Conservation (phyloP, 2,329 filamentous ascomycete genomes). For the Cyphellophora europaea region DNA sequence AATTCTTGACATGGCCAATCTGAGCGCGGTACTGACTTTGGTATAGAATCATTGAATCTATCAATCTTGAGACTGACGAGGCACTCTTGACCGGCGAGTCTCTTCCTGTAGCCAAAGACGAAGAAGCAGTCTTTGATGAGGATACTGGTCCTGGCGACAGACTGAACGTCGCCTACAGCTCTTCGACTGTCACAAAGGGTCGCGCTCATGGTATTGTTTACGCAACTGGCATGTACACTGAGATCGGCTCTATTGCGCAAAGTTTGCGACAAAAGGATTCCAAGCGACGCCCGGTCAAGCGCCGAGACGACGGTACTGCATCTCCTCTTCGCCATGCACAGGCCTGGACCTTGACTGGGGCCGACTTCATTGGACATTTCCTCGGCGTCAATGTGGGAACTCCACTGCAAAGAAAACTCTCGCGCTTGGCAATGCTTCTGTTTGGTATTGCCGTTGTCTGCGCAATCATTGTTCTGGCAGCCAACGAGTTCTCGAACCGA, state of each 20-base stretch:
- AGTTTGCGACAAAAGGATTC: constrained; percentile 53
- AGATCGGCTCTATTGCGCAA: constrained; percentile 56
- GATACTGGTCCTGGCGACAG: constrained; percentile 52
- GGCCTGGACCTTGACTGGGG: constrained; percentile 43
- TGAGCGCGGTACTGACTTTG: no score
- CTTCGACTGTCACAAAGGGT: constrained; percentile 53
- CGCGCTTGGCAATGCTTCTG: constrained; percentile 56
- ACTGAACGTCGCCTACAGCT: constrained; percentile 53
- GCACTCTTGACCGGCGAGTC: constrained; percentile 54
- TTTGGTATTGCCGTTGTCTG: constrained; percentile 60
- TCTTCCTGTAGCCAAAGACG: constrained; percentile 46
- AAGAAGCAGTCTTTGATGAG: constrained; percentile 37
- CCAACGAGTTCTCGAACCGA: constrained; percentile 47
- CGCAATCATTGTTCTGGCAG: constrained; percentile 58
- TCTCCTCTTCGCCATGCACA: constrained; percentile 45
- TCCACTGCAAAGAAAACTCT: constrained; percentile 59
- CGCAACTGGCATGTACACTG: constrained; percentile 45
- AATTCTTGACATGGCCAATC: no score
- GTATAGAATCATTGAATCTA: constrained; percentile 39
- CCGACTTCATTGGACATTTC: constrained; percentile 52
- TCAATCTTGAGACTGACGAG: constrained; percentile 52
- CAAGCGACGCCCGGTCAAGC: constrained; percentile 42
- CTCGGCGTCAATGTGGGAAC: constrained; percentile 61
- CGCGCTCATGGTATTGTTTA: constrained; percentile 52
- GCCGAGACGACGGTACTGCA: constrained; percentile 38